A percentile compares a stretch with the other conserved stretches of the same genome.
These are phyloP conservation scores for Populus ilicifolia DNA, from an alignment of 345 rosid species.

Conservation along the genomic window DNA sequence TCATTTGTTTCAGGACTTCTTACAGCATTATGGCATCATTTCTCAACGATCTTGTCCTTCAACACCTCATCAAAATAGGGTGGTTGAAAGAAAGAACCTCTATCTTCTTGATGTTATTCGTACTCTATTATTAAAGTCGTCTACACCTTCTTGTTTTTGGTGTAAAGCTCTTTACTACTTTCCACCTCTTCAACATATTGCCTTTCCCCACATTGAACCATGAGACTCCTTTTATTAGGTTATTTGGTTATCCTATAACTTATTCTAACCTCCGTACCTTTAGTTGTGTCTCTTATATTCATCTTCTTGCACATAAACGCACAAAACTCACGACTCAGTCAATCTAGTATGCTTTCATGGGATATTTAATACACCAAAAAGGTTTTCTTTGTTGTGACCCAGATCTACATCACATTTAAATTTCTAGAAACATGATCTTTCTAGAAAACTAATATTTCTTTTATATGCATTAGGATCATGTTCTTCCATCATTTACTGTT, in stretches of 20 bases:
- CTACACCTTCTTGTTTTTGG: background rate
- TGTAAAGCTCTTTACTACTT: background rate
- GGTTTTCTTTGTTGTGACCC: background rate
- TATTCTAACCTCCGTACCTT: background rate
- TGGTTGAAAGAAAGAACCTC: background rate
- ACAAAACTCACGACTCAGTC: background rate
- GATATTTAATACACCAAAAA: background rate
- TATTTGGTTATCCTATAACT: background rate
- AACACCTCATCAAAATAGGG: background rate
- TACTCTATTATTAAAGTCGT: background rate
- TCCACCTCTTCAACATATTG: background rate
- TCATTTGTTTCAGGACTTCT: background rate
- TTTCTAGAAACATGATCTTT: background rate
- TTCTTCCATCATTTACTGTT: background rate
- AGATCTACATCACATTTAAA: fast-evolving
- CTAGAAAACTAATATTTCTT: background rate
- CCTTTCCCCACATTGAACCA: background rate
- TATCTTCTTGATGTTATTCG: background rate
- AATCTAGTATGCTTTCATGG: background rate
- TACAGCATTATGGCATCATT: background rate
- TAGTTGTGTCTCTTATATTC: background rate
- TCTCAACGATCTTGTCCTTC: background rate
- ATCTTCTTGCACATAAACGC: background rate
- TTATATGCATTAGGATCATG: background rate
- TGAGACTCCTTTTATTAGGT: background rate